Evolutionary conservation across 176 grass and related monocot species (phyloP), one percentile per base, ranked within the genome.

Genomic region (Paspalum notatum): DNA sequence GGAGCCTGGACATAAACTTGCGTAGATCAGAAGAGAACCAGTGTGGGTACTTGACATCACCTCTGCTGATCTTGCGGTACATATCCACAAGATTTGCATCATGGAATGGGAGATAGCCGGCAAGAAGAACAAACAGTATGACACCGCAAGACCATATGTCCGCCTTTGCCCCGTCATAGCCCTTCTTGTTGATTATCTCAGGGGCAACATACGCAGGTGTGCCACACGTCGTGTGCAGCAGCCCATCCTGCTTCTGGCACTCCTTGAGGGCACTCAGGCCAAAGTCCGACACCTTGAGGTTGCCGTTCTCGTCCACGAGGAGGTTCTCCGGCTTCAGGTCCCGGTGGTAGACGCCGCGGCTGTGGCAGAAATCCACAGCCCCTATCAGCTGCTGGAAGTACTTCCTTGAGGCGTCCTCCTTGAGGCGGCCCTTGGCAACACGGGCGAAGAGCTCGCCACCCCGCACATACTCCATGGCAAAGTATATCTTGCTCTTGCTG

Each of bases 251-350:
- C 78, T 89, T 76, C 65, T 91, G 87, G 9, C 89, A 94, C 84
- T 92, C 94, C 60, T 20, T 81, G 25, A 97, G 66, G 48, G 91
- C 89, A 11, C 91, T 94, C 48, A 94, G 68, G 48, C 94, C 91
- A 4, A 97, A 97, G 79, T 94, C 94, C 0, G 94, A 85, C 14
- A 94, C 91, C 72, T 97, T 97, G 72, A 97, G 94, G 72, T 90
- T 91, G 46, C 94, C 91, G 21, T 94, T 79, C 78, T 94, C 94
- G 12, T 97, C 89, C 10, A 97, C 67, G 6, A 97, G 89, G 38
- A 94, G 91, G 84, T 97, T 97, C 80, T 97, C 94, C 0, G 87
- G 94, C 86, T 97, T 94, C 32, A 97, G 94, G 49, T 97, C 91
- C 16, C 91, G 87, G 82, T 97, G 94, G 63, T 88, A 97, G 68